Evolutionary conservation across 2,329 filamentous ascomycete species (phyloP).

Genomic region (Verticillium tricorpus): DNA sequence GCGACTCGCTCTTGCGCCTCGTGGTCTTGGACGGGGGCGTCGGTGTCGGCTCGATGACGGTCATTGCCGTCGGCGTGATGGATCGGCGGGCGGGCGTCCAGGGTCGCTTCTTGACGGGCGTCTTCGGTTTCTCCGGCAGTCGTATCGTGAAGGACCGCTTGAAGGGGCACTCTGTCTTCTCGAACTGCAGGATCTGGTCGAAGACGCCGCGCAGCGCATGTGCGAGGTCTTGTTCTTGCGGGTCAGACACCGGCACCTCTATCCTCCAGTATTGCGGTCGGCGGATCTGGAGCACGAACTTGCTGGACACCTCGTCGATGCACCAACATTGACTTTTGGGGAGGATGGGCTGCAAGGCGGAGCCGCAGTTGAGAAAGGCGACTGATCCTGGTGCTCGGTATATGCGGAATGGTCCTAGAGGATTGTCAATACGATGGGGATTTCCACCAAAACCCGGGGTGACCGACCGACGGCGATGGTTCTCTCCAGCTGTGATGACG

Average conservation of each 20-base stretch:
- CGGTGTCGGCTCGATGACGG: slow-evolving; percentile 23
- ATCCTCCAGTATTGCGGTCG: slow-evolving; percentile 87
- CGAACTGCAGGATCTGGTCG: slow-evolving; percentile 72
- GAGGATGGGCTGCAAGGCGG: slow-evolving; percentile 78
- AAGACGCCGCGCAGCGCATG: slow-evolving; percentile 66
- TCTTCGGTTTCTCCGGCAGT: slow-evolving; percentile 63
- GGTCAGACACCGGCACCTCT: slow-evolving; percentile 66
- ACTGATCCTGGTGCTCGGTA: slow-evolving; percentile 84
- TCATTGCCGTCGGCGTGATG: slow-evolving; percentile 30
- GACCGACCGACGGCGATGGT: slow-evolving; percentile 71
- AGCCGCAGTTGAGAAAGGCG: slow-evolving; percentile 81
- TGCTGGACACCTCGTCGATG: slow-evolving; percentile 73
- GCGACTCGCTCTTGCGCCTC: not conserved
- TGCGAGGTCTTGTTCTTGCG: slow-evolving; percentile 60
- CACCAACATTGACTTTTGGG: slow-evolving; percentile 93
- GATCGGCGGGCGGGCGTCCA: slow-evolving; percentile 50
- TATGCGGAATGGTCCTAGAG: slow-evolving; percentile 68
- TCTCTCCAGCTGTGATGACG: slow-evolving; percentile 71
- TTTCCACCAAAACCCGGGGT: not conserved
- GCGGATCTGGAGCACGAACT: slow-evolving; percentile 82
- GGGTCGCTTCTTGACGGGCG: slow-evolving; percentile 61
- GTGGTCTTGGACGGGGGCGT: slow-evolving; percentile 3
- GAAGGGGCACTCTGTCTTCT: slow-evolving; percentile 86
- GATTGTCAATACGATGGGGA: not conserved
- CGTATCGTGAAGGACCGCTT: slow-evolving; percentile 70